Percentiles rank a stretch among this genome's conserved stretches.
These are phyloP conservation scores for Talaromyces verruculosus DNA, from an alignment of 2,329 filamentous ascomycete species.

Conservation along the genomic window DNA sequence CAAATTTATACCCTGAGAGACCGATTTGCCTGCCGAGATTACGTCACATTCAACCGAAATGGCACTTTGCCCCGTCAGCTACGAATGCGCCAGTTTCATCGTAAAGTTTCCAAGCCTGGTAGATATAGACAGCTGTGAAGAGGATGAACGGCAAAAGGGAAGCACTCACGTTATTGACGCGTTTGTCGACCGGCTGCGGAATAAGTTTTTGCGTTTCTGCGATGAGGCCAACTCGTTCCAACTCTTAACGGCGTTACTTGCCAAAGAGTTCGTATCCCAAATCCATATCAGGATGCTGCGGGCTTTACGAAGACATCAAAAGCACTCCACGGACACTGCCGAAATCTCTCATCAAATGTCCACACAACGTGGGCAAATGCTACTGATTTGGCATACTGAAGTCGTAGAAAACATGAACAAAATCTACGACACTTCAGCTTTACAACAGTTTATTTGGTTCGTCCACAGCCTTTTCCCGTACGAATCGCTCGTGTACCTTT, in stretches of 20 bases:
- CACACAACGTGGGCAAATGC: not conserved
- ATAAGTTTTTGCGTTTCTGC: not conserved
- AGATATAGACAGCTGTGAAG: not conserved
- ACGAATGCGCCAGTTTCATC: not conserved
- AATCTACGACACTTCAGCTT: not conserved
- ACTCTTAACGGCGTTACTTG: not conserved
- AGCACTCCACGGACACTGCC: not conserved
- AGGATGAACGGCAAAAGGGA: not conserved
- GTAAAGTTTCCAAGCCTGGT: not conserved
- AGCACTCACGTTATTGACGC: not conserved
- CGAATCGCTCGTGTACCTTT: not conserved
- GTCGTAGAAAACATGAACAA: not conserved
- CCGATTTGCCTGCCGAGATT: not conserved
- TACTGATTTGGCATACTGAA: not conserved
- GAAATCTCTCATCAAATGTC: not conserved
- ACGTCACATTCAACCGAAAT: not conserved
- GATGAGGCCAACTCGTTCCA: not conserved
- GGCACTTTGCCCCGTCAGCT: not conserved
- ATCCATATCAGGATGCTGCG: not conserved
- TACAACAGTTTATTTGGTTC: not conserved
- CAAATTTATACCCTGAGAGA: not conserved
- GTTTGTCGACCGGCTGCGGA: not conserved
- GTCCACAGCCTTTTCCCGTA: not conserved
- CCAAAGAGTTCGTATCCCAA: not conserved
- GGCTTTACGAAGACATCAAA: not conserved